These are phyloP conservation scores for Trametes sanguinea DNA, from an alignment of 768 basidiomycete species.

Conservation along the genomic window DNA sequence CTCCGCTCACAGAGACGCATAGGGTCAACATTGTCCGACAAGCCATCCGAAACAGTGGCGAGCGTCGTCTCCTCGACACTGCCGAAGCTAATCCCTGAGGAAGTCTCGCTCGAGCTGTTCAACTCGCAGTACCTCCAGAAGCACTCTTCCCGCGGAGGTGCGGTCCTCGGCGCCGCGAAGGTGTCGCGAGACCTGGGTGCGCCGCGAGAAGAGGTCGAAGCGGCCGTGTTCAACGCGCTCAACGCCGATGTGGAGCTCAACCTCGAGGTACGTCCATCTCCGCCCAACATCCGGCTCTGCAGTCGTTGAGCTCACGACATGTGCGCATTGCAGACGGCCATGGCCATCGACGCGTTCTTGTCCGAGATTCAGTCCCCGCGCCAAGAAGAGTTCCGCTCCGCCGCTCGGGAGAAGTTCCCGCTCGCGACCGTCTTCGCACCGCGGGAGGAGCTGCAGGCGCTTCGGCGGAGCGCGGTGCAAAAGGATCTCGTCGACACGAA, in stretches of 20 bases:
- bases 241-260: slow-evolving; percentile 44
- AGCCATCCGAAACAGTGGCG: slow-evolving; percentile 48
- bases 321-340: slow-evolving; percentile 47
- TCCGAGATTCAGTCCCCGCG: slow-evolving; percentile 50
- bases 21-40: slow-evolving; percentile 50
- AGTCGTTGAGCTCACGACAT: neutral
- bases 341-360: slow-evolving; percentile 52
- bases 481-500: neutral
- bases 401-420: slow-evolving; percentile 54
- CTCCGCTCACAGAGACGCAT: slow-evolving; percentile 4
- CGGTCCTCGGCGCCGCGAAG: slow-evolving; percentile 65
- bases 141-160: slow-evolving; percentile 50
- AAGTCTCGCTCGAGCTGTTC: slow-evolving; percentile 60
- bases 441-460: slow-evolving; percentile 47
- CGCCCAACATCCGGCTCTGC: neutral
- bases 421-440: slow-evolving; percentile 70
- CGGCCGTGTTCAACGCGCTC: slow-evolving; percentile 51
- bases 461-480: slow-evolving; percentile 30
- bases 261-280: slow-evolving; percentile 45
- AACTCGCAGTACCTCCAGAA: slow-evolving; percentile 78
- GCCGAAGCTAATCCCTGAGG: slow-evolving; percentile 54
- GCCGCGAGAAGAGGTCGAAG: slow-evolving; percentile 61
- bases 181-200: slow-evolving; percentile 50
- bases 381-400: slow-evolving; percentile 59
- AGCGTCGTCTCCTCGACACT: slow-evolving; percentile 51